A percentile compares a stretch with the other conserved stretches of the same genome.
Conservation (phyloP, 2,329 filamentous ascomycete species). For the Aotearoamyces nothofagi region DNA sequence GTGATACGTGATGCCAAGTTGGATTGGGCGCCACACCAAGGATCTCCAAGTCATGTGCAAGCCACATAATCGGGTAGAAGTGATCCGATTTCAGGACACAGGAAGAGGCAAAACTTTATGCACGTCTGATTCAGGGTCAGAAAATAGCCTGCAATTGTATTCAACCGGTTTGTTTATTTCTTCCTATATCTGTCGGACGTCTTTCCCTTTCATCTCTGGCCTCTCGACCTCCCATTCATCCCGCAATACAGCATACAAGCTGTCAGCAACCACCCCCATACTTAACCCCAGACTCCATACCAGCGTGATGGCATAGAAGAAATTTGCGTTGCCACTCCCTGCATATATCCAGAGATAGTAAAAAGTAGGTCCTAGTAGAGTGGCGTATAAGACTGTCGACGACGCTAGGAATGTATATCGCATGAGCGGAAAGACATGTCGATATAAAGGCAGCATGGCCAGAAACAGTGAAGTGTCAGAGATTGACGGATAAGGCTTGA, state of each 20-base stretch:
- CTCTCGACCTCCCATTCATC: conserved; percentile 91
- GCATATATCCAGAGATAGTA: conserved; percentile 98
- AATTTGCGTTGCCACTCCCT: conserved; percentile 94
- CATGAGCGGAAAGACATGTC: conserved; percentile 88
- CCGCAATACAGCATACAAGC: conserved; percentile 73
- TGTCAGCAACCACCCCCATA: conserved; percentile 63
- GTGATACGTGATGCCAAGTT: too few species aligned
- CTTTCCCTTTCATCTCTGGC: conserved; percentile 79
- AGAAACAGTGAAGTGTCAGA: conserved; percentile 81
- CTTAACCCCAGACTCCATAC: conserved; percentile 91
- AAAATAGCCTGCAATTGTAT: too few species aligned
- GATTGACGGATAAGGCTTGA: conserved; percentile 93
- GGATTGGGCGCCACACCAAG: too few species aligned
- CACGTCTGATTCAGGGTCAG: too few species aligned
- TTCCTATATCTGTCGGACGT: conserved; percentile 33
- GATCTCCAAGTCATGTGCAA: too few species aligned
- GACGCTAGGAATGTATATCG: conserved; percentile 82
- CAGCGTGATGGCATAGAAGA: conserved; percentile 98
- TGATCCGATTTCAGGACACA: too few species aligned
- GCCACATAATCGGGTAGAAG: too few species aligned
- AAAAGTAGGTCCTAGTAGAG: conserved; percentile 82
- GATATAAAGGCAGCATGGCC: conserved; percentile 66
- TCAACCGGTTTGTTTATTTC: too few species aligned
- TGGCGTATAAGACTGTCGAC: conserved; percentile 72
- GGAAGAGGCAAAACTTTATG: too few species aligned